Evolutionary conservation across 805 yeast species (phyloP), one percentile per base, ranked within the genome.

Genomic region (Monosporozyma servazzii): DNA sequence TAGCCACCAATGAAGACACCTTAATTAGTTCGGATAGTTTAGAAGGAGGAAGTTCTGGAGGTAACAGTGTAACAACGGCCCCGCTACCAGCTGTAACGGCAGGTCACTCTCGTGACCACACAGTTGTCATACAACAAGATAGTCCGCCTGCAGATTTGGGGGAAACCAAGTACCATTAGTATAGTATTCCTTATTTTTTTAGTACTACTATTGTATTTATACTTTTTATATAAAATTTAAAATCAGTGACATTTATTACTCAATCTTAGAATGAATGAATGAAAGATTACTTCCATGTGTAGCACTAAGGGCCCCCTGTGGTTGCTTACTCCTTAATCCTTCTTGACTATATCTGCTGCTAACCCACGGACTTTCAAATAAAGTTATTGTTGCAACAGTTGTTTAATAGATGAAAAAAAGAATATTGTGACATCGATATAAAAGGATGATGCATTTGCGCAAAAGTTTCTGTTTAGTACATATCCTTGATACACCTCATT

Each of bases 1-100:
- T 62, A 2, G 56, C 5, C 10, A 45, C 48, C 4, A 15, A 45
- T 31, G 41, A 31, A 25, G 48, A 33, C 4, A 44, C 47, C 9
- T 20, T 44, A 18, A 20, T 41, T 9, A 41, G 23, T 21, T 41
- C 44, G 11, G 27, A 20, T 5, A 41, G 2, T 13, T 8, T 15
- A 13, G 44, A 21, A 5, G 13, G 15, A 21, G 5, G 3, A 5
- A 21, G 7, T 21, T 41, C 44, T 8, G 30, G 9, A 20, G 13
- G 18, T 11, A 41, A 15, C 7, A 23, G 29, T 41, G 7, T 21
- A 10, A n/a, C 42, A 18, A 17, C 33, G 11, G 30, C 25, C 3
- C 50, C 50, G 9, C 25, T 15, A 20, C 30, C 33, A 20, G 50
- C 36, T 7, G 46, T 37, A 6, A 25, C 33, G 8, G 9, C 20